phyloP scores from a whole-genome alignment of 2,329 filamentous ascomycete species.

The Cucurbitaria berberidis region DNA sequence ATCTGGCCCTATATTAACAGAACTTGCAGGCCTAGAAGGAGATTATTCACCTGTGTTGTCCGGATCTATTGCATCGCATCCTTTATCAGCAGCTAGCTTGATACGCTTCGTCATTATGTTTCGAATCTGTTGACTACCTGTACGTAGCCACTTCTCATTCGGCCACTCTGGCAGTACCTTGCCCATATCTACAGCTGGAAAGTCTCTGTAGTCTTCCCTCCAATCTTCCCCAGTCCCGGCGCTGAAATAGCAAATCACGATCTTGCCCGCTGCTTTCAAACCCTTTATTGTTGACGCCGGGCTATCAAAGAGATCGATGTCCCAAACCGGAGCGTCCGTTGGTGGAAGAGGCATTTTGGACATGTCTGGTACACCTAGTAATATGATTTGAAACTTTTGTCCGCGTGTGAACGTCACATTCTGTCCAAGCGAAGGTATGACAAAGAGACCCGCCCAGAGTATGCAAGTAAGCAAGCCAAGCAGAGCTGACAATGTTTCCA shows the following conservation, averaged over 20 bases:
- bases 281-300: constrained; percentile 24
- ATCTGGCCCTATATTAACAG: not conserved
- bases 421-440: constrained; percentile 18
- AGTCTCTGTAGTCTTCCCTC: constrained; percentile 34
- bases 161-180: constrained; percentile 39
- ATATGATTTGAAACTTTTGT: constrained; percentile 40
- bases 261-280: constrained; percentile 34
- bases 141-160: constrained; percentile 40
- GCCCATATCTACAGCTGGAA: constrained; percentile 33
- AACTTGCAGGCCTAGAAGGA: not conserved
- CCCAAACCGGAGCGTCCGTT: constrained; percentile 36
- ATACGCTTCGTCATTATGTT: constrained; percentile 40
- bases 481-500: not conserved
- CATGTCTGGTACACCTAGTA: constrained; percentile 32
- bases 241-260: constrained; percentile 43
- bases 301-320: constrained; percentile 42
- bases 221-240: constrained; percentile 40
- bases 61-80: constrained; percentile 43
- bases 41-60: constrained; percentile 36
- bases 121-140: constrained; percentile 29
- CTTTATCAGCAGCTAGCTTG: constrained; percentile 36
- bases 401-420: constrained; percentile 23
- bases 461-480: constrained; percentile 20
- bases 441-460: constrained; percentile 19
- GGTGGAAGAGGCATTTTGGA: constrained; percentile 35